phyloP scores from a whole-genome alignment of 345 rosid species.

The Eutrema yunnanense region DNA sequence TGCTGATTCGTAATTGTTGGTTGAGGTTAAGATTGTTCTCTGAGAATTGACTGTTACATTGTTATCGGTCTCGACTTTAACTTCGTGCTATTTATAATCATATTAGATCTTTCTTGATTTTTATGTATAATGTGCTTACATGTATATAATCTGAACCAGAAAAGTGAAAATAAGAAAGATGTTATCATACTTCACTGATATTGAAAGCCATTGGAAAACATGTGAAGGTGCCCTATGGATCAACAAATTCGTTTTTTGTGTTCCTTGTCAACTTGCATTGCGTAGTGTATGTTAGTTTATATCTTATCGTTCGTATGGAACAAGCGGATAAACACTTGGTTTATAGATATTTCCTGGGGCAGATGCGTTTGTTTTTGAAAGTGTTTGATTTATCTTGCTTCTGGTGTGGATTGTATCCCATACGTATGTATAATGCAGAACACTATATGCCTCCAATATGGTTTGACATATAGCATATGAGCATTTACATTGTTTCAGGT shows the following conservation, averaged over 20 bases:
- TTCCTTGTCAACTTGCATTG: not conserved
- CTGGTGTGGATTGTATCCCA: not conserved
- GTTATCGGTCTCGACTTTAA: not conserved
- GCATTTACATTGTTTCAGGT: not conserved
- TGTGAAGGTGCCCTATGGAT: not conserved
- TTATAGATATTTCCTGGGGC: not conserved
- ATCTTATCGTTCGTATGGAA: not conserved
- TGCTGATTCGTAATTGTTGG: not conserved
- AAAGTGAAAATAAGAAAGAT: not conserved
- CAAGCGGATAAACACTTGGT: not conserved
- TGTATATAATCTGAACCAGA: not conserved
- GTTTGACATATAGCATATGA: not conserved
- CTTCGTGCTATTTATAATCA: not conserved
- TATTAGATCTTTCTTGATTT: not conserved
- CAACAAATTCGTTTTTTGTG: not conserved
- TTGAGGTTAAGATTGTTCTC: not conserved
- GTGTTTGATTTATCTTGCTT: not conserved
- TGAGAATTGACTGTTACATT: not conserved
- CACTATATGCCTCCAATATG: not conserved
- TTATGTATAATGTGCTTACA: not conserved
- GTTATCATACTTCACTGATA: not conserved
- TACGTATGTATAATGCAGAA: not conserved
- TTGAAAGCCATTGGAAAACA: too few relatives aligned
- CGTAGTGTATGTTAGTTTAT: not conserved
- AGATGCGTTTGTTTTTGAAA: not conserved